Evolutionary conservation across 768 basidiomycete genomes (phyloP).

Genomic region (Myochromella boudieri): DNA sequence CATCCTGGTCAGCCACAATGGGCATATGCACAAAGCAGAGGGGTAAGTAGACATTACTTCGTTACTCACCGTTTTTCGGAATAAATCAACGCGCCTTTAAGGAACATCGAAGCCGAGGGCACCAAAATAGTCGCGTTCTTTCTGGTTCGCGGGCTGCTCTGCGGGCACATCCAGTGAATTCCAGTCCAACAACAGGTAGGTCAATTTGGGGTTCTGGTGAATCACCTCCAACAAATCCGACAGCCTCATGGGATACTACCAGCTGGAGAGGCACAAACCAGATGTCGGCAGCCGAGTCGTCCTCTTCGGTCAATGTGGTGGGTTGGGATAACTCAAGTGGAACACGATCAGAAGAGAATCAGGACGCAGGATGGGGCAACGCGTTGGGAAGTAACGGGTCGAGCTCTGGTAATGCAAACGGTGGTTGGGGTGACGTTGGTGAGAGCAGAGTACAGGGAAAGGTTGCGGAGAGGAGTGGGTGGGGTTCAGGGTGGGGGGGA

Average conservation of each 20-base stretch:
- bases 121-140: background rate
- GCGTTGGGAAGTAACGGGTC: slow-evolving; percentile 2
- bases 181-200: background rate
- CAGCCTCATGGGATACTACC: slow-evolving; percentile 1
- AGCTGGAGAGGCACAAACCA: slow-evolving; percentile 3
- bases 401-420: background rate
- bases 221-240: background rate
- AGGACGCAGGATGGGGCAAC: background rate
- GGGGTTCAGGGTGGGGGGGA: background rate
- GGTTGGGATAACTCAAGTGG: background rate
- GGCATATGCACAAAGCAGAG: slow-evolving; percentile 12
- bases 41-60: slow-evolving; percentile 1
- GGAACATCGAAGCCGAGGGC: background rate
- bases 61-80: background rate
- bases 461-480: background rate
- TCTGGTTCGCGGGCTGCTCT: background rate
- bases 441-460: background rate
- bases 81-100: background rate
- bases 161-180: background rate
- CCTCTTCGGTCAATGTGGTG: background rate
- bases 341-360: background rate
- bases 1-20: slow-evolving; percentile 26
- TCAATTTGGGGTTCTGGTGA: slow-evolving; percentile 6
- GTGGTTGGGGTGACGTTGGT: background rate
- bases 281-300: background rate